A percentile compares a stretch with the other conserved stretches of the same genome.
Conservation (phyloP, 2,329 filamentous ascomycete genomes). For the Colletotrichum agaves region DNA sequence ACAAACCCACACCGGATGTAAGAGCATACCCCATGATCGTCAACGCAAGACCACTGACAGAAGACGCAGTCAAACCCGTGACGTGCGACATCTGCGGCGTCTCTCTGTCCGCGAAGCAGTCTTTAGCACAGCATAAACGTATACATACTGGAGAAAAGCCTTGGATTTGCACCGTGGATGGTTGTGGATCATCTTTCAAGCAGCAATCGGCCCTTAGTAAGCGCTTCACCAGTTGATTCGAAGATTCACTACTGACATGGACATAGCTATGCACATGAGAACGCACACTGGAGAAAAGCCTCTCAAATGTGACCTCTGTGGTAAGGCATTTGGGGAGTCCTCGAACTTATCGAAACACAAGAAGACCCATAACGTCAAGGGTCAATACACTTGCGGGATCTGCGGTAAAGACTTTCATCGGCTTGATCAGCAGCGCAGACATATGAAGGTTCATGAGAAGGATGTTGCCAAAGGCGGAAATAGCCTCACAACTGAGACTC, state of each 20-base stretch:
- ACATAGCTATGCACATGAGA: constrained; percentile 71
- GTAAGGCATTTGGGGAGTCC: constrained; percentile 70
- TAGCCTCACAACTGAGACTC: background rate
- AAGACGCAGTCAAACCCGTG: constrained; percentile 66
- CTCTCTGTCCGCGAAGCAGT: constrained; percentile 73
- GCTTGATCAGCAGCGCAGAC: constrained; percentile 69
- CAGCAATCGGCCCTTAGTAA: constrained; percentile 75
- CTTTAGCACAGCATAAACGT: constrained; percentile 73
- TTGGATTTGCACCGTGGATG: constrained; percentile 63
- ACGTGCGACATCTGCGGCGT: constrained; percentile 65
- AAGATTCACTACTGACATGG: constrained; percentile 7
- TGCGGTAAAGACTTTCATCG: constrained; percentile 70
- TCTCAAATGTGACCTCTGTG: constrained; percentile 67
- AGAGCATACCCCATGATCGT: constrained; percentile 44
- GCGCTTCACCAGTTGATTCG: constrained; percentile 41
- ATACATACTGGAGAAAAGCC: constrained; percentile 75
- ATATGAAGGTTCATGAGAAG: constrained; percentile 52
- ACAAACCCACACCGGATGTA: constrained; percentile 73
- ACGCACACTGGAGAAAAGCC: constrained; percentile 75
- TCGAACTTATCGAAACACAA: constrained; percentile 75
- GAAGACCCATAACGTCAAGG: constrained; percentile 67
- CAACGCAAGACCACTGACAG: constrained; percentile 41
- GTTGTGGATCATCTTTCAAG: constrained; percentile 69
- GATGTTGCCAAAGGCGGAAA: constrained; percentile 1
- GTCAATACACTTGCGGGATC: constrained; percentile 61